Percentiles rank a stretch among this genome's conserved stretches.
These are phyloP conservation scores for Boletellus deceptivus DNA, from an alignment of 1,284 basidiomycete genomes.

Conservation along the genomic window DNA sequence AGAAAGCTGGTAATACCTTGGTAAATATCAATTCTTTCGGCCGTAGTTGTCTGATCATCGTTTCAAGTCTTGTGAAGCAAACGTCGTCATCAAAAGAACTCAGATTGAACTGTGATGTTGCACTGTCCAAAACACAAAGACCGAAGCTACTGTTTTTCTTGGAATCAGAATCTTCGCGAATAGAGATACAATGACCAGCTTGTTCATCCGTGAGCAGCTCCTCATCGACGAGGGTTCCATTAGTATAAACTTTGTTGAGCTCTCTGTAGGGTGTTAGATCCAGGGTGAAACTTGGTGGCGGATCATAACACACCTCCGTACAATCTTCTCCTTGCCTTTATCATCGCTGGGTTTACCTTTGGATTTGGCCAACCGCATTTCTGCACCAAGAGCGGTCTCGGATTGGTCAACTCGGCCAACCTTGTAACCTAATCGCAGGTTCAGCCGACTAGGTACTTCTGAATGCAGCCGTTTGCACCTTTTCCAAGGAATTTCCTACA, in stretches of 20 bases:
- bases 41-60: slow-evolving; percentile 87
- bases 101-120: slow-evolving; percentile 95
- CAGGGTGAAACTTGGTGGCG: neutral
- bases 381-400: slow-evolving; percentile 87
- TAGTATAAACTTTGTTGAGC: slow-evolving; percentile 94
- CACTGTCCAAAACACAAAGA: slow-evolving; percentile 91
- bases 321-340: slow-evolving; percentile 74
- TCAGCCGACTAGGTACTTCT: neutral
- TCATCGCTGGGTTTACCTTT: slow-evolving; percentile 54
- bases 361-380: slow-evolving; percentile 76
- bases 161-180: slow-evolving; percentile 63
- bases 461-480: slow-evolving; percentile 41
- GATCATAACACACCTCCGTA: slow-evolving; percentile 53
- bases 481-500: slow-evolving; percentile 76
- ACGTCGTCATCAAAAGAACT: slow-evolving; percentile 91
- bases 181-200: slow-evolving; percentile 91
- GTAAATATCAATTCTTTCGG: slow-evolving; percentile 93
- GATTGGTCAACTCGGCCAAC: slow-evolving; percentile 97
- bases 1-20: slow-evolving; percentile 55
- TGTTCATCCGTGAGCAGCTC: slow-evolving; percentile 90
- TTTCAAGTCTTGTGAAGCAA: slow-evolving; percentile 91
- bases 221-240: slow-evolving; percentile 93
- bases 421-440: slow-evolving; percentile 74
- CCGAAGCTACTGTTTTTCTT: slow-evolving; percentile 71
- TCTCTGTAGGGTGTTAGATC: slow-evolving; percentile 52